Percentiles rank a stretch among this genome's conserved stretches.
These are phyloP conservation scores for Coemansia sp. DNA, from an alignment of 192 early-diverging fungal species.

Conservation along the genomic window DNA sequence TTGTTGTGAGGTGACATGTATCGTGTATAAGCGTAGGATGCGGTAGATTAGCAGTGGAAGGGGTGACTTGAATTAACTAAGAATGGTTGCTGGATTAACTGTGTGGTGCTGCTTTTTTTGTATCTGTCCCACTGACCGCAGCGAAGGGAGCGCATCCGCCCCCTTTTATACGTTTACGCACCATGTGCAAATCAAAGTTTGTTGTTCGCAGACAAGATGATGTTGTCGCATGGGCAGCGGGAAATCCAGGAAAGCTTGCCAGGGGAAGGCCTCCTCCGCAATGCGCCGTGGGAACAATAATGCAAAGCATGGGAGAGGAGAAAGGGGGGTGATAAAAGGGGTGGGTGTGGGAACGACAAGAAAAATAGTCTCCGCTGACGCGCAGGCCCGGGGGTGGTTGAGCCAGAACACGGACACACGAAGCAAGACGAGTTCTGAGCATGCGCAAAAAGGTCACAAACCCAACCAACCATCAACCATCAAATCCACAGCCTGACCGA, in stretches of 20 bases:
- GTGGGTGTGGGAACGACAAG: constrained; percentile 6
- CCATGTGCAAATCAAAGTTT: neutral
- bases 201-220: neutral
- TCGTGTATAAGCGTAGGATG: neutral
- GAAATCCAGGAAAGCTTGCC: neutral
- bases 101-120: too few relatives aligned
- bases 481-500: neutral
- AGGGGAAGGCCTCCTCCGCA: neutral
- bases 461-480: too few relatives aligned
- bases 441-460: neutral
- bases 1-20: neutral
- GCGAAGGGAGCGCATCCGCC: constrained; percentile 2
- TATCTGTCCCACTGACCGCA: too few relatives aligned
- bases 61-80: too few relatives aligned
- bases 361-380: too few relatives aligned
- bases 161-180: constrained; percentile 21
- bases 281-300: too few relatives aligned
- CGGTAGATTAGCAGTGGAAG: neutral
- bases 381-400: neutral
- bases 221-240: too few relatives aligned
- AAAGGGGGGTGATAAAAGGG: too few relatives aligned
- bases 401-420: neutral
- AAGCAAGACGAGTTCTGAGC: neutral
- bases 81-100: too few relatives aligned
- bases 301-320: too few relatives aligned